Evolutionary conservation across 768 basidiomycete genomes (phyloP), one percentile per base, ranked within the genome.

Genomic region (Boletus patriciae): DNA sequence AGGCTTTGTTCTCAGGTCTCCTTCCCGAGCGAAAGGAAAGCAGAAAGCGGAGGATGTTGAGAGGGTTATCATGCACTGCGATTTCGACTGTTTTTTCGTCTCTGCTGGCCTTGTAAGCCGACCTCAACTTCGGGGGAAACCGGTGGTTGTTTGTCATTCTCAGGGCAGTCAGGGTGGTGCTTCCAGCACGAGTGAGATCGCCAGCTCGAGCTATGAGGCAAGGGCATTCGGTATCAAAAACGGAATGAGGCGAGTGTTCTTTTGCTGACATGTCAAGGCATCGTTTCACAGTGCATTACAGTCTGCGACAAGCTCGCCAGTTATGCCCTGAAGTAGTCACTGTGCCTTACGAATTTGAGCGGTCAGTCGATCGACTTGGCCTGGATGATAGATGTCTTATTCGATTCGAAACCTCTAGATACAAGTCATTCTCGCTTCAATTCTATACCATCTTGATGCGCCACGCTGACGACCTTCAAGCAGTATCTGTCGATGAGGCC

Each of bases 61-160:
- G 42, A 79, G 80, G 16, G 83, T 90, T 11, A 88, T 93, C 64
- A 91, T 94, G 90, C 92, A 94, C 64, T 92, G 90, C 62, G 92
- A 94, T 70, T 98, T 98, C 61, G 97, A 99, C 66, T 93, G 88
- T 60, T 98, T 98, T 78, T 99, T 99, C 67, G 95, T 98, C 12
- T 87, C 91, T 1, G 96, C 88, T n/a, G 92, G 94, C 0, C 73
- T 95, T 49, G 78, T 91, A 3, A 84, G 79, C 55, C 78, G 94
- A 2, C 92, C 93, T 0, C 82, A 96, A 57, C 73, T 97, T 44
- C 83, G 83, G 51, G 94, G 94, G 1, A 92, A 90, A 68, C 92
- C 97, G 0, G 86, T 89, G 10, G 94, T 96, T 0, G 97, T 99
- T 0, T 99, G 97, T 66, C 97, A 99, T 73, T 93, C 94, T 9